These are phyloP conservation scores for Rhododendron henanense DNA, from an alignment of 148 eudicot species.

Conservation along the genomic window DNA sequence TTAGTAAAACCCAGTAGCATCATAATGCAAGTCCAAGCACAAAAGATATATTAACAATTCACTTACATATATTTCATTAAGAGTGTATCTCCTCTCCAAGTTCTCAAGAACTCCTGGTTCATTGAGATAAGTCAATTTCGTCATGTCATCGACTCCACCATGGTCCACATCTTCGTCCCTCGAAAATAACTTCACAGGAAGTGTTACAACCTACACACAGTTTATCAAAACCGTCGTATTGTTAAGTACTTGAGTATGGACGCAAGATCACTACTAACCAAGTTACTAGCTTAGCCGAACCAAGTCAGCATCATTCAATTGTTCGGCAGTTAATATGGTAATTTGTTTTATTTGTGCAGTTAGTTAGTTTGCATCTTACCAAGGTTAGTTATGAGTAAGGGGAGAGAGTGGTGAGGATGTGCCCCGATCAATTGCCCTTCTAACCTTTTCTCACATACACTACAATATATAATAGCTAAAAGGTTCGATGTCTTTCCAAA, in stretches of 20 bases:
- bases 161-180: slow-evolving; percentile 89
- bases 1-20: neutral
- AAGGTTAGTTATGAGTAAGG: neutral
- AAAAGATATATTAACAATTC: neutral
- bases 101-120: slow-evolving; percentile 97
- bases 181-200: slow-evolving; percentile 59
- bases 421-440: neutral
- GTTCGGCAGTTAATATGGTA: neutral
- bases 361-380: neutral
- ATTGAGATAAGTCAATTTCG: slow-evolving; percentile 88
- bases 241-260: neutral
- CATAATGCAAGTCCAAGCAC: neutral
- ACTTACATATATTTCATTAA: slow-evolving; percentile 92
- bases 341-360: neutral
- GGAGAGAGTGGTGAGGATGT: neutral
- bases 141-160: slow-evolving; percentile 99
- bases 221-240: neutral
- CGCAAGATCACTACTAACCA: neutral
- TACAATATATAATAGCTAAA: neutral
- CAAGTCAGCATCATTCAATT: neutral
- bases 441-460: neutral
- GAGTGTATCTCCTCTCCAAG: slow-evolving; percentile 83
- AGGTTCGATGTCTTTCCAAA: neutral
- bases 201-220: slow-evolving; percentile 48
- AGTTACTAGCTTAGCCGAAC: neutral